Evolutionary conservation across 2,329 filamentous ascomycete genomes (phyloP).

Genomic region (Mycosphaerella arachidis): DNA sequence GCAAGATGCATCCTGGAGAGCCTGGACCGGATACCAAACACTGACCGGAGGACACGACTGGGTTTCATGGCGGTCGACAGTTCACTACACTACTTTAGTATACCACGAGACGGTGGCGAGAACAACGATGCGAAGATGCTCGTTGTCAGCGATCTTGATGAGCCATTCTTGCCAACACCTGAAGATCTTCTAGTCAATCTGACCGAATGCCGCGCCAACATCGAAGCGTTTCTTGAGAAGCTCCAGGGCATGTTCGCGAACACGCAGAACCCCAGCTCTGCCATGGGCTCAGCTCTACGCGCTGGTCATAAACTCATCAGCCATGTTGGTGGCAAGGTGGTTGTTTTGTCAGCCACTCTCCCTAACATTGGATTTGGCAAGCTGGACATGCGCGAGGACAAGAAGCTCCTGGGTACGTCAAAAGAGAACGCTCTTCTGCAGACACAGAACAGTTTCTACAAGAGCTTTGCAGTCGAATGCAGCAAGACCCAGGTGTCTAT

Average conservation of each 20-base stretch:
- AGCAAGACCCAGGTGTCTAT: slow-evolving; percentile 98
- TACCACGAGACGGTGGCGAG: slow-evolving; percentile 83
- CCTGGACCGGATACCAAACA: slow-evolving; percentile 95
- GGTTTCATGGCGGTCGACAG: slow-evolving; percentile 96
- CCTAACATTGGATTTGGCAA: slow-evolving; percentile 88
- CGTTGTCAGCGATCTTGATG: slow-evolving; percentile 90
- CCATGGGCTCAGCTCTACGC: slow-evolving; percentile 87
- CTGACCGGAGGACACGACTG: slow-evolving; percentile 82
- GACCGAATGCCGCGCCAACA: slow-evolving; percentile 80
- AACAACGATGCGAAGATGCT: slow-evolving; percentile 84
- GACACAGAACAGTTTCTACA: slow-evolving; percentile 95
- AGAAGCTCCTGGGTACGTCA: slow-evolving; percentile 87
- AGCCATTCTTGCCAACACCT: slow-evolving; percentile 93
- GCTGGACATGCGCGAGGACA: slow-evolving; percentile 90
- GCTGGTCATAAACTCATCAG: slow-evolving; percentile 96
- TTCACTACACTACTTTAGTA: slow-evolving; percentile 91
- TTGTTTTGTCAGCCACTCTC: slow-evolving; percentile 81
- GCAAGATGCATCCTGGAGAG: slow-evolving; percentile 93
- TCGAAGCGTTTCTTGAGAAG: slow-evolving; percentile 85
- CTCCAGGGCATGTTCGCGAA: slow-evolving; percentile 96
- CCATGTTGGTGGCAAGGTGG: slow-evolving; percentile 89
- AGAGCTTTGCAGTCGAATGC: slow-evolving; percentile 97
- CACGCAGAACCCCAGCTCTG: slow-evolving; percentile 83
- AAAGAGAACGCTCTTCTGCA: slow-evolving; percentile 86
- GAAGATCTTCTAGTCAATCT: slow-evolving; percentile 86